Percentiles rank a stretch among this genome's conserved stretches.
Conservation (phyloP, 495 filamentous ascomycete genomes). For the Xanthoparmelia taractica region DNA sequence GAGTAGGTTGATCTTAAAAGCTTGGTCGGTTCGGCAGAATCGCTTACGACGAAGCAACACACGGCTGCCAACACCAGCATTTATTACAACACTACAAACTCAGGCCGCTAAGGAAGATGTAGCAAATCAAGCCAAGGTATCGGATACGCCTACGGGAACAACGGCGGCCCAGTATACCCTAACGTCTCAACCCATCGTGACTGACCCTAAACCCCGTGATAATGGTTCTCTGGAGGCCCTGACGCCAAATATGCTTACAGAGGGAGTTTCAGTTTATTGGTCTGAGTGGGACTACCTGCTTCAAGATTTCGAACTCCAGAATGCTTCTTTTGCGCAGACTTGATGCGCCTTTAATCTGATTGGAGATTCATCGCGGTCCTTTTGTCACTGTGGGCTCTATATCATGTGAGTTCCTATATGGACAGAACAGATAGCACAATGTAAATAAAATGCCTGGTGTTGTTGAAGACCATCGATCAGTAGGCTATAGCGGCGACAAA, state of each 20-base stretch:
- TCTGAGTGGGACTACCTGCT: constrained; percentile 11
- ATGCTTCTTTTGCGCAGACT: constrained; percentile 3
- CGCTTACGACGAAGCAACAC: constrained; percentile 3
- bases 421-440: too few species aligned
- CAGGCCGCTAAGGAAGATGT: background rate
- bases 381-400: too few species aligned
- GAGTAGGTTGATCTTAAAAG: constrained; percentile 5
- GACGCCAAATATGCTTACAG: background rate
- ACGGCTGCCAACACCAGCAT: background rate
- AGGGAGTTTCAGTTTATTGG: background rate
- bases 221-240: background rate
- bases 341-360: background rate
- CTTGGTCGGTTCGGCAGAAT: background rate
- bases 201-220: background rate
- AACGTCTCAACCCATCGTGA: background rate
- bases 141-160: background rate
- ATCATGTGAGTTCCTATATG: too few species aligned
- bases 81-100: background rate
- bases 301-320: constrained; percentile 4
- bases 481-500: too few species aligned
- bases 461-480: too few species aligned
- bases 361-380: background rate
- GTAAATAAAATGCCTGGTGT: too few species aligned
- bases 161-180: background rate
- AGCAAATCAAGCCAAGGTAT: constrained; percentile 1